A percentile compares a stretch with the other conserved stretches of the same genome.
These are phyloP conservation scores for Penicillium sp. DNA, from an alignment of 2,329 filamentous ascomycete genomes.

Conservation along the genomic window DNA sequence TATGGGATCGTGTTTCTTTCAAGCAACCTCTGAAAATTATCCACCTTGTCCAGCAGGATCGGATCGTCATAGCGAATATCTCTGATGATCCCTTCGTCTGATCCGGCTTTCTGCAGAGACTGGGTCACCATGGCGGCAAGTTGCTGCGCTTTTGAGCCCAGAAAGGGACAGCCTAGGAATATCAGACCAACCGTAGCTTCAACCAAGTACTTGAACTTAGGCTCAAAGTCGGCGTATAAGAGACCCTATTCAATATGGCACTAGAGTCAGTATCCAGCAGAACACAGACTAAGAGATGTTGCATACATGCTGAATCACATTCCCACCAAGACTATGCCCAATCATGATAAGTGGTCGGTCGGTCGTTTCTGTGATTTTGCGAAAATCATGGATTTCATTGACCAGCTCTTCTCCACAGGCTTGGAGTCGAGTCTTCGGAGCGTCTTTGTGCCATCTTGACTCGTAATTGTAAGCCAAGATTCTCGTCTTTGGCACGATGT, in stretches of 20 bases:
- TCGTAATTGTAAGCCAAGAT: slow-evolving; percentile 3
- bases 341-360: slow-evolving; percentile 1
- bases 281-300: not conserved
- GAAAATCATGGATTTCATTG: slow-evolving; percentile 1
- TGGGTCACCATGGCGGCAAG: not conserved
- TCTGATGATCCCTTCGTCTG: not conserved
- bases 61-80: not conserved
- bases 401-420: not conserved
- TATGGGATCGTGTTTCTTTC: not conserved
- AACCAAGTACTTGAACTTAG: not conserved
- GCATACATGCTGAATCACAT: slow-evolving; percentile 4
- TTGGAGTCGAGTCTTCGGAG: not conserved
- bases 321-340: slow-evolving; percentile 1
- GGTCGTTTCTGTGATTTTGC: not conserved
- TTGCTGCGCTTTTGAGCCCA: not conserved
- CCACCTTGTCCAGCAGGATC: not conserved
- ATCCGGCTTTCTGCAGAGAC: not conserved
- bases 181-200: slow-evolving; percentile 1
- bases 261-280: not conserved
- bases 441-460: slow-evolving; percentile 1
- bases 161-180: slow-evolving; percentile 2
- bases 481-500: not conserved
- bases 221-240: not conserved
- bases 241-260: not conserved
- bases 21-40: not conserved